Conservation (phyloP, 2,329 filamentous ascomycete genomes). For the Paecilomyces formosus region DNA sequence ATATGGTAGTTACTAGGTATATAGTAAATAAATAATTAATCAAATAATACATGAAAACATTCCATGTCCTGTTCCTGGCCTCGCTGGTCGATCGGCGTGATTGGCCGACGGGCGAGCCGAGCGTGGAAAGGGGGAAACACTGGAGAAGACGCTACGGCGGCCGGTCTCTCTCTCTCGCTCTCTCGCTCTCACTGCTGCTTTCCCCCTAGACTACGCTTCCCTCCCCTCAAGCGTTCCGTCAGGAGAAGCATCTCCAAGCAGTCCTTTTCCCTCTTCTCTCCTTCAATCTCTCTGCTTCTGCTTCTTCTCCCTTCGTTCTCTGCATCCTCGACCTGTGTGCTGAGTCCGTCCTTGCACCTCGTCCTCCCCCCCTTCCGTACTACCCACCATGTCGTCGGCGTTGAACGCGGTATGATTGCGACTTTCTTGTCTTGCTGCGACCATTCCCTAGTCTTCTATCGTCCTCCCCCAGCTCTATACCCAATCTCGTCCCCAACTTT, state of each 20-base stretch:
- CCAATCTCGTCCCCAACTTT: background rate
- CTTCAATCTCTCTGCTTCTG: conserved; percentile 1
- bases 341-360: background rate
- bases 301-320: conserved; percentile 10
- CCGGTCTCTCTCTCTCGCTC: background rate
- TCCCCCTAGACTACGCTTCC: background rate
- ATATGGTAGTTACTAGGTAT: no score
- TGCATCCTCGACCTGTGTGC: conserved; percentile 7
- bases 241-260: conserved; percentile 9
- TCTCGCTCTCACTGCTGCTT: background rate
- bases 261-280: conserved; percentile 8
- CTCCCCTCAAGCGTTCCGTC: conserved; percentile 12
- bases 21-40: no score
- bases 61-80: background rate
- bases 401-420: conserved; percentile 45
- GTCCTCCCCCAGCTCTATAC: conserved; percentile 14
- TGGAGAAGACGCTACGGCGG: conserved; percentile 4
- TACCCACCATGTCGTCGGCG: conserved; percentile 45
- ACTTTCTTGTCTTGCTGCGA: conserved; percentile 11
- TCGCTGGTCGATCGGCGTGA: conserved; percentile 9
- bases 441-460: conserved; percentile 13
- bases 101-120: conserved; percentile 10
- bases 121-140: conserved; percentile 20
- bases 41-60: no score
- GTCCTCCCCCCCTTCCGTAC: background rate